Evolutionary conservation across 2,329 filamentous ascomycete species (phyloP), one percentile per base, ranked within the genome.

Genomic region (Teratosphaeria epicoccoides): DNA sequence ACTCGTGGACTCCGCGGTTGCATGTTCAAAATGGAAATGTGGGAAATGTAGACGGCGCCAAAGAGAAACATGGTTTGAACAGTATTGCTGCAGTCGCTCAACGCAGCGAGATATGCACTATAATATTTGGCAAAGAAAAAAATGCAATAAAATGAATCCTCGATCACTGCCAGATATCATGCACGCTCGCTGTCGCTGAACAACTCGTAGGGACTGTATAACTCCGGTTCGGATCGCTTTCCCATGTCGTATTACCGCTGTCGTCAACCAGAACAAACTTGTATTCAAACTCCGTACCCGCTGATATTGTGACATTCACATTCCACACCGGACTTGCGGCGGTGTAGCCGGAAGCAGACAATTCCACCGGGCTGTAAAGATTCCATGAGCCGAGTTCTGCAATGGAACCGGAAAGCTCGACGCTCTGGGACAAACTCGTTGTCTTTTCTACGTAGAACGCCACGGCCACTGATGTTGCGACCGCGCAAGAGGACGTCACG

Each of bases 261-360:
- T 67, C 61, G 53, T 73, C 72, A 43, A 83, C 75, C 47, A 79
- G 77, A 59, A 88, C 76, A 62, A 80, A 88, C 71, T 88, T 87
- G 52, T 64, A 62, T 47, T 60, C 47, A 43, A 88, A 71, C 2
- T 66, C 68, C 46, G 73, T 71, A 1, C 83, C 83, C 0, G 79
- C 73, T 0, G 72, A 67, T 14, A 88, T 66, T 1, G 68, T 70
- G 24, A 87, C 63, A 0, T 76, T 77, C 0, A 66, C 73, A 46
- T 70, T 74, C 85, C 85, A 88, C 5, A 85, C 57, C 0, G 78
- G 81, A 59, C 84, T 80, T 25, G 64, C 68, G 2, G 70, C 59
- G 0, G 80, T 83, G 63, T 88, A 88, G 17, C 72, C 61, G 12
- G 69, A 70, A 2, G 84, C 79, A 45, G 74, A 77, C 17, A 89